Base-by-base conservation (phyloP, 2,329 filamentous ascomycete genomes). In the Hypoxylon sp. region DNA sequence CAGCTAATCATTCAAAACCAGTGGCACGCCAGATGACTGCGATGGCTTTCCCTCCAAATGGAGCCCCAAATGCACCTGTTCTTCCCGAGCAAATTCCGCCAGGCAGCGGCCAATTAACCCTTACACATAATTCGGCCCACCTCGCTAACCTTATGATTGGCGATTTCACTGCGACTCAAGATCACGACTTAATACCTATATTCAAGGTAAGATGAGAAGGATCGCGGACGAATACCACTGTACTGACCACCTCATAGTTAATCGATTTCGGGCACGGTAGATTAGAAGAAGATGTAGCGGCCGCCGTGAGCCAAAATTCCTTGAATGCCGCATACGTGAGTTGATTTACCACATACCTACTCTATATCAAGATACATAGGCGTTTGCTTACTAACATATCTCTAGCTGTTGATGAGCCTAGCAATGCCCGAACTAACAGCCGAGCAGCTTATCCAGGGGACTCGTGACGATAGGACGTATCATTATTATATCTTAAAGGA, bases 231-330 rank as follows among this genome's bases (percentile, higher is more conserved):
- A 44, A 56, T 44, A 31, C 6, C 3, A n/a, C 4, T n/a, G 3
- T 57, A 48, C 48, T 67, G 21, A 67, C 17, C 8, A 21, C 17
- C n/a, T 3, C 1, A 19, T 29, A 68, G 65, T 37, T 68, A n/a
- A 68, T 68, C 32, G 65, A 68, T 29, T 68, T 68, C 44, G 65
- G 65, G 37, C 60, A 56, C 13, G 65, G 65, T 17, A 17, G 3
- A 46, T 3, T n/a, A 2, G 46, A 39, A 15, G 3, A 6, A 0
- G 5, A 2, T 6, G 3, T 6, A 5, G 6, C 19, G 0, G 31
- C 47, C 7, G 31, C n/a, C n/a, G 27, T 15, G 1, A 13, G 2
- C 11, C 8, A 5, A 67, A 64, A 17, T 6, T 51, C 2, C 29
- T 6, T 5, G 24, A 29, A 29, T 27, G 17, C 32, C 6, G 59